Evolutionary conservation across 176 grass and related monocot genomes (phyloP), one percentile per base, ranked within the genome.

Genomic region (Rhynchospora tenuis): DNA sequence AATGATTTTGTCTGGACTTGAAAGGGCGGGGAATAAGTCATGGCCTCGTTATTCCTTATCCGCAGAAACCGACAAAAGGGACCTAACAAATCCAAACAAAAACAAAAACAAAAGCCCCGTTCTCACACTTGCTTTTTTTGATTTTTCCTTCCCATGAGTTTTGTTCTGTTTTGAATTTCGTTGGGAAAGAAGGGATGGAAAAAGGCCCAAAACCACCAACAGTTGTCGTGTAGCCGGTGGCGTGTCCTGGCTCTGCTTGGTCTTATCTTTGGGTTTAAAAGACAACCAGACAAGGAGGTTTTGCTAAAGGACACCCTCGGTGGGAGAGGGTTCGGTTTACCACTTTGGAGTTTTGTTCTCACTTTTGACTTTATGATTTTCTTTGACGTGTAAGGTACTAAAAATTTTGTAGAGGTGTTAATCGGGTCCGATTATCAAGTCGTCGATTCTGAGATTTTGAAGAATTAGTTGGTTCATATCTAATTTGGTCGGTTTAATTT

Each of bases 71-170:
- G 60, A 82, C 80, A 65, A 50, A 64, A 15, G 59, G 5, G 59
- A 82, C 13, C 80, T 68, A 67, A 51, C 80, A 82, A 82, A 68
- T 82, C 16, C 44, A 54, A 82, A 82, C 80, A 82, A 64, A 82
- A 51, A 50, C 26, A 82, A 67, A 64, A 48, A 68, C 80, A 82
- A 82, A 82, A 38, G 19, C 23, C 48, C 33, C 59, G 15, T 58
- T 2, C 23, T 38, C 20, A 31, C 61, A 9, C 24, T 27, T 64
- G 33, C 33, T 38, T 38, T 38, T 33, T 38, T 38, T 38, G 33
- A 38, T 10, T 26, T 60, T 81, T 45, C 63, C 22, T 26, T 58
- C 15, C 43, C 78, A 81, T 64, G 78, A 24, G 0, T 38, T 81
- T 81, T 81, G 78, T 81, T 24, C 5, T 61, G 16, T 46, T 61